Evolutionary conservation across 768 basidiomycete species (phyloP), one percentile per base, ranked within the genome.

Genomic region (Suillus americanus): DNA sequence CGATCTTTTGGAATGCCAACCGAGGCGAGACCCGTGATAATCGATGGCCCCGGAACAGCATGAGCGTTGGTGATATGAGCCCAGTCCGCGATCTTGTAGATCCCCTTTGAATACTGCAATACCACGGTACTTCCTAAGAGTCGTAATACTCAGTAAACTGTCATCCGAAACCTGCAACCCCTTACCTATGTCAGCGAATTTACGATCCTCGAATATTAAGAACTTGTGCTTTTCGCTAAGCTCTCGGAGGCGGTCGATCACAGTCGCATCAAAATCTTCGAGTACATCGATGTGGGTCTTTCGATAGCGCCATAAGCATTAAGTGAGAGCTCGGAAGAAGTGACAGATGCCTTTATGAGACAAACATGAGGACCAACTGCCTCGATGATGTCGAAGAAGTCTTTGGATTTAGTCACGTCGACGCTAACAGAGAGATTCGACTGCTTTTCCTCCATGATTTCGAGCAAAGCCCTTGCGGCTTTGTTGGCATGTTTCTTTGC

Each of bases 271-370:
- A 75, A 95, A 99, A 78, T 99, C 95, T 69, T 95, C 90, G 63
- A 99, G 83, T 69, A 99, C 91, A 76, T 99, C 97, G 68, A 98
- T 85, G 73, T 99, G 97, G 0, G 97, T 99, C 97, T 99, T 80
- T 67, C 71, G 60, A 62, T 66, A 70, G 70, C 64, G 63, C 68
- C 53, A 70, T 74, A 56, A 78, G 73, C 68, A 72, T 64, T 23
- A 64, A 33, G 43, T 43, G 62, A 18, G 48, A 57, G 59, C 59
- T 53, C 50, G 62, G 59, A 66, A 64, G 62, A 62, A 66, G 56
- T 14, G 40, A 60, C 62, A 67, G 67, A 79, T 86, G 83, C 97
- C 91, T 99, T 99, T 82, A 99, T 87, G 66, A 97, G 87, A 84
- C 95, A 97, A 71, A 92, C 88, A 71, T 89, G 89, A 13, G 92